phyloP scores from a whole-genome alignment of 345 rosid genomes.

The Excoecaria agallocha region DNA sequence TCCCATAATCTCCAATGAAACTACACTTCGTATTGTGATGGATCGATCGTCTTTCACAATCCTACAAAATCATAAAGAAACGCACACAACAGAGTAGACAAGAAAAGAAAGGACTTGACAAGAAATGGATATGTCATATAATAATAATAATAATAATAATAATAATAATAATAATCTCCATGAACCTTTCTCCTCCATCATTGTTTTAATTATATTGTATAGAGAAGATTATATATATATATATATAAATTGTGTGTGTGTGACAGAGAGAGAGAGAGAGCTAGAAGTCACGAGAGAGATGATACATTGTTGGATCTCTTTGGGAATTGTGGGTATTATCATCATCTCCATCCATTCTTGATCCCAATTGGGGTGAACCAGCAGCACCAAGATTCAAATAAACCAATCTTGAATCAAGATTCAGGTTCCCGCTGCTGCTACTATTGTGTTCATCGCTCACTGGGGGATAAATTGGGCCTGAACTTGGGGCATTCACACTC shows the following conservation, averaged over 20 bases:
- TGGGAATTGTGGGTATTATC: conserved; percentile 48
- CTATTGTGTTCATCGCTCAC: conserved; percentile 65
- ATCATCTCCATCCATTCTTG: conserved; percentile 58
- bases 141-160: neutral
- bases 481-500: conserved; percentile 41
- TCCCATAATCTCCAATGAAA: conserved; percentile 32
- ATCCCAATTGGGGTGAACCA: conserved; percentile 58
- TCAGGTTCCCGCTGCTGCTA: conserved; percentile 45
- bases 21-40: conserved; percentile 34
- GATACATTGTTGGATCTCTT: conserved; percentile 66
- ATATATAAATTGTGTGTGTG: neutral
- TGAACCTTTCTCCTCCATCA: conserved; percentile 25
- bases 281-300: conserved; percentile 63
- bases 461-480: conserved; percentile 54
- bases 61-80: conserved; percentile 36
- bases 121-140: conserved; percentile 16
- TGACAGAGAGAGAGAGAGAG: conserved; percentile 4
- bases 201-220: neutral
- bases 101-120: conserved; percentile 11
- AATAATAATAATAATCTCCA: conserved; percentile 23
- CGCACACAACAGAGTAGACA: conserved; percentile 9
- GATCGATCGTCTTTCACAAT: conserved; percentile 25
- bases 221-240: neutral
- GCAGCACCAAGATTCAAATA: conserved; percentile 89
- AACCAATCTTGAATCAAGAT: conserved; percentile 83